phyloP scores from a whole-genome alignment of 169 alveolate genomes.

The Cryptosporidium sp. region DNA sequence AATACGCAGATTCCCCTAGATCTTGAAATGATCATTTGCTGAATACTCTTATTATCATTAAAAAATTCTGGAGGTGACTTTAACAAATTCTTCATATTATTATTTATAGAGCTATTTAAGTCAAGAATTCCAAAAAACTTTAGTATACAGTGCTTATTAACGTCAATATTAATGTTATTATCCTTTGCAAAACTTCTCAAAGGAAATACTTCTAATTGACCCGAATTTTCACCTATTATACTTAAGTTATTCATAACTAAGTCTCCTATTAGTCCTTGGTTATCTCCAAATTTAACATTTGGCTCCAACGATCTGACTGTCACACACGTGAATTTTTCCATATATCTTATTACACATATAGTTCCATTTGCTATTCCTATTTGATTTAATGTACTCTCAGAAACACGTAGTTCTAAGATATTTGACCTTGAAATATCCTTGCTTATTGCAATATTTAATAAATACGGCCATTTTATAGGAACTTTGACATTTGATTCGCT shows the following conservation, averaged over 20 bases:
- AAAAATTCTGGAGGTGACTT: slow-evolving; percentile 16
- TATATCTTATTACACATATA: slow-evolving; percentile 4
- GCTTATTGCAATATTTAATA: neutral
- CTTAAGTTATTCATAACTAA: slow-evolving; percentile 15
- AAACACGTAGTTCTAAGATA: slow-evolving; percentile 44
- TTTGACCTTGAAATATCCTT: slow-evolving; percentile 47
- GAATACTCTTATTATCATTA: slow-evolving; percentile 15
- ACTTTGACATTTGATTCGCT: neutral
- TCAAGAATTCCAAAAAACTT: slow-evolving; percentile 13
- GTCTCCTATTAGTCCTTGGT: slow-evolving; percentile 27
- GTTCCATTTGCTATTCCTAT: slow-evolving; percentile 58
- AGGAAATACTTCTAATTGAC: neutral
- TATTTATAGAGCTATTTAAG: neutral
- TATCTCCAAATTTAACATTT: slow-evolving; percentile 14
- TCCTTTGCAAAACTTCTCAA: slow-evolving; percentile 19
- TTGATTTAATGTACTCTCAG: slow-evolving; percentile 23
- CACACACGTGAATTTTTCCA: slow-evolving; percentile 30
- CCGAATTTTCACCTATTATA: neutral
- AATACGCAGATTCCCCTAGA: slow-evolving; percentile 48
- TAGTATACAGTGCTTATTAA: slow-evolving; percentile 19
- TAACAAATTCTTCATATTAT: neutral
- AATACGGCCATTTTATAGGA: slow-evolving; percentile 25
- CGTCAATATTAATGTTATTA: neutral
- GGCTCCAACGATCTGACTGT: slow-evolving; percentile 10
- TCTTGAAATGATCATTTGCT: slow-evolving; percentile 40